These are phyloP conservation scores for Babjeviella inositovora DNA, from an alignment of 805 yeast species.

Conservation along the genomic window DNA sequence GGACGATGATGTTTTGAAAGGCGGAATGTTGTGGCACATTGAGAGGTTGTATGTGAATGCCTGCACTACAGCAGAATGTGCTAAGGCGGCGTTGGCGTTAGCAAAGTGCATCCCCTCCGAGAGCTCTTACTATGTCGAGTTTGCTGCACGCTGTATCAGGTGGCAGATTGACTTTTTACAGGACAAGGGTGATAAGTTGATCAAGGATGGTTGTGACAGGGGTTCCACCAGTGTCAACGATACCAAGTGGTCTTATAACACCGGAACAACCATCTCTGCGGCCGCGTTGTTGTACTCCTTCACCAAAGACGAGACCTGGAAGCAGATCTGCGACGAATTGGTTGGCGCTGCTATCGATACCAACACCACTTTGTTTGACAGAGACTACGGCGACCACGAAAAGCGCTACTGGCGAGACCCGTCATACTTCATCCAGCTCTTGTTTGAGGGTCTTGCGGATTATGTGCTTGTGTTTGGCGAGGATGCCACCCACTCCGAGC, in stretches of 20 bases:
- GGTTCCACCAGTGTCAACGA: conserved; percentile 23
- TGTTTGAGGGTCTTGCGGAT: conserved; percentile 56
- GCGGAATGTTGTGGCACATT: conserved; percentile 59
- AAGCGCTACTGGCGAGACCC: conserved; percentile 51
- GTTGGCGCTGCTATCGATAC: conserved; percentile 47
- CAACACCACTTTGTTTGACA: conserved; percentile 39
- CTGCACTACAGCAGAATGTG: conserved; percentile 54
- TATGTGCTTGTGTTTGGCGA: conserved; percentile 33
- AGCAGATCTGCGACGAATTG: conserved; percentile 21
- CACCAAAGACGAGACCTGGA: conserved; percentile 37
- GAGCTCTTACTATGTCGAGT: conserved; percentile 26
- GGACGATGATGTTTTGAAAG: conserved; percentile 22
- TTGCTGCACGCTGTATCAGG: conserved; percentile 42
- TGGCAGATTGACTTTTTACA: conserved; percentile 37
- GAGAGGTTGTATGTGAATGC: conserved; percentile 42
- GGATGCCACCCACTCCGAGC: conserved; percentile 13
- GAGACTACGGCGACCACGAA: conserved; percentile 35
- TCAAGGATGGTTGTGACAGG: conserved; percentile 44
- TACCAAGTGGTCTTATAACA: conserved; percentile 51
- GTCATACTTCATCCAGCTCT: conserved; percentile 44
- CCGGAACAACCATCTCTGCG: conserved; percentile 48
- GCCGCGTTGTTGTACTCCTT: conserved; percentile 28
- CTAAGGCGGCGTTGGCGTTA: conserved; percentile 41
- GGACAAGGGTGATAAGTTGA: conserved; percentile 36
- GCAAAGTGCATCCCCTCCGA: conserved; percentile 36